phyloP scores from a whole-genome alignment of 23 red algal genomes.

The Rhodosorus marinus region DNA sequence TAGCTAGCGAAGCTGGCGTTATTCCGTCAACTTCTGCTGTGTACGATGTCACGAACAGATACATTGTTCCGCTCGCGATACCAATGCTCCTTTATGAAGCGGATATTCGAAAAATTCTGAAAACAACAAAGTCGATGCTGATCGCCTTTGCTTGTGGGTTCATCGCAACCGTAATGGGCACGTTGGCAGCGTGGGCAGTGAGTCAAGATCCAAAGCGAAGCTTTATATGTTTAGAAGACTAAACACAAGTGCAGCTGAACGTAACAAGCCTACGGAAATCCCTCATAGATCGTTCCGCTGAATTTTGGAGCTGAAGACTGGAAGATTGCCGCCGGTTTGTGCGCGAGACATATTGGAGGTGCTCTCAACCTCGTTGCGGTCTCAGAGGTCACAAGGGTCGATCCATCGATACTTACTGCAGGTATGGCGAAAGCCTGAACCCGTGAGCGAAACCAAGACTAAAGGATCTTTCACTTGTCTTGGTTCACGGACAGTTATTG shows the following conservation, averaged over 20 bases:
- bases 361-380: constrained; percentile 72
- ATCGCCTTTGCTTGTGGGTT: constrained; percentile 26
- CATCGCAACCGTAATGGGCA: constrained; percentile 25
- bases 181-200: constrained; percentile 18
- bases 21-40: constrained; percentile 23
- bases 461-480: too few relatives aligned
- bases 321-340: constrained; percentile 53
- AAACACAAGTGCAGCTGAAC: too few relatives aligned
- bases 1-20: constrained; percentile 8
- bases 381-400: constrained; percentile 11
- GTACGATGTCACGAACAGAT: constrained; percentile 13
- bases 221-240: too few relatives aligned
- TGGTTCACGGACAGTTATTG: constrained; percentile 29
- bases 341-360: constrained; percentile 70
- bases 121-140: constrained; percentile 24
- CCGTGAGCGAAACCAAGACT: too few relatives aligned
- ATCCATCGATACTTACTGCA: too few relatives aligned
- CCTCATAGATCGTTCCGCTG: neutral
- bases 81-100: constrained; percentile 54
- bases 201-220: too few relatives aligned
- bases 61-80: constrained; percentile 45
- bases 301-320: constrained; percentile 16
- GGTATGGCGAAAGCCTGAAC: too few relatives aligned
- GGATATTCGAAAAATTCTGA: constrained; percentile 38
- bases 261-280: too few relatives aligned